These are phyloP conservation scores for Fusarium mangiferae DNA, from an alignment of 2,329 filamentous ascomycete species.

Conservation along the genomic window DNA sequence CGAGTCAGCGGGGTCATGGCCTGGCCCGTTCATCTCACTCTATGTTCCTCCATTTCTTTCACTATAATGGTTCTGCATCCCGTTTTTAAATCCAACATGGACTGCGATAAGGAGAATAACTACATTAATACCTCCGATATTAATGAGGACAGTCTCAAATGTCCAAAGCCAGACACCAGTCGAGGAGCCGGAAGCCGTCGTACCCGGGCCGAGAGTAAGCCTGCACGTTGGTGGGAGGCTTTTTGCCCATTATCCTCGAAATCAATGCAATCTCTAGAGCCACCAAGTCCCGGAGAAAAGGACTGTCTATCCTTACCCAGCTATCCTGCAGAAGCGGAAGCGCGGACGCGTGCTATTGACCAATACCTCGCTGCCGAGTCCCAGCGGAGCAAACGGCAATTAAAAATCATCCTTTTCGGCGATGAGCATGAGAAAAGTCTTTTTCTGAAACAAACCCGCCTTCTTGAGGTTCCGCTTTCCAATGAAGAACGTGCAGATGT, in stretches of 20 bases:
- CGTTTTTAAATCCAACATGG: not conserved
- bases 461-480: not conserved
- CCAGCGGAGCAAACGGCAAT: not conserved
- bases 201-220: not conserved
- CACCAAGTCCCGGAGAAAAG: accelerated
- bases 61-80: not conserved
- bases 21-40: not conserved
- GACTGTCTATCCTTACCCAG: accelerated
- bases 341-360: not conserved
- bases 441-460: not conserved
- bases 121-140: accelerated
- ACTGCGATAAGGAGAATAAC: accelerated
- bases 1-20: not conserved
- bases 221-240: not conserved
- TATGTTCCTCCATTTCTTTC: not conserved
- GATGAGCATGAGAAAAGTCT: not conserved
- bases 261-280: not conserved
- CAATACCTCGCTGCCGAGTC: not conserved
- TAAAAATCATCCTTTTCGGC: not conserved
- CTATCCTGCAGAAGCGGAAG: not conserved
- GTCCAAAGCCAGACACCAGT: not conserved
- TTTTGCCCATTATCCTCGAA: not conserved
- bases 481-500: accelerated
- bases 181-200: not conserved
- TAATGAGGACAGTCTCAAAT: not conserved